phyloP scores from a whole-genome alignment of 164 flowering plant genomes.

The Stephania cephalantha region DNA sequence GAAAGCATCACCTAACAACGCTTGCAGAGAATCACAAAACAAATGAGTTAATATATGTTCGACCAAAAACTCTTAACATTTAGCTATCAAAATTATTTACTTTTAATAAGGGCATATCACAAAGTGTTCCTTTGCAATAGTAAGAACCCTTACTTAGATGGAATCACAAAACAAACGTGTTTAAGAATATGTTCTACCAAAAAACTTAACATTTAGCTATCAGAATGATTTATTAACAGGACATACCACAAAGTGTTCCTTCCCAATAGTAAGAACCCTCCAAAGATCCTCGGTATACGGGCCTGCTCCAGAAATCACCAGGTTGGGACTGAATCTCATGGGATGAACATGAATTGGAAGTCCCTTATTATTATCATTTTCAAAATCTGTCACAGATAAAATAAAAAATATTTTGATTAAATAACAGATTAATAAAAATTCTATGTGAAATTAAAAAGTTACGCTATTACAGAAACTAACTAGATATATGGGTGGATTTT shows the following conservation, averaged over 20 bases:
- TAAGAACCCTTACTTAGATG: slow-evolving; percentile 22
- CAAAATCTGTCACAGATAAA: slow-evolving; percentile 24
- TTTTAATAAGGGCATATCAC: slow-evolving; percentile 33
- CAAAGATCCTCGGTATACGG: slow-evolving; percentile 87
- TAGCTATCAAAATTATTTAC: neutral
- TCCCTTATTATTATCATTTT: slow-evolving; percentile 18
- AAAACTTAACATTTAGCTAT: neutral
- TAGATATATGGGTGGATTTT: too few relatives aligned
- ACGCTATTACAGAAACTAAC: too few relatives aligned
- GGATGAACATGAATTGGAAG: slow-evolving; percentile 38
- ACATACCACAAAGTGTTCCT: slow-evolving; percentile 51
- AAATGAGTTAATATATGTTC: neutral
- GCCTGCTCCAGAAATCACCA: slow-evolving; percentile 65
- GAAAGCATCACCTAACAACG: too few relatives aligned
- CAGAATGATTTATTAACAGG: neutral
- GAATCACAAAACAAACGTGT: neutral
- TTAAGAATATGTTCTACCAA: neutral
- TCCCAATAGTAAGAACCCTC: slow-evolving; percentile 58
- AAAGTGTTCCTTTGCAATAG: slow-evolving; percentile 51
- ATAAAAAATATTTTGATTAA: neutral
- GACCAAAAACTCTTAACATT: neutral
- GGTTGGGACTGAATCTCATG: slow-evolving; percentile 87
- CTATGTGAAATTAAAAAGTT: too few relatives aligned
- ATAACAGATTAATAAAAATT: neutral
- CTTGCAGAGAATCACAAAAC: neutral